Base-by-base conservation (phyloP, 2,329 filamentous ascomycete species). In the Fusarium tanahbumbuense region DNA sequence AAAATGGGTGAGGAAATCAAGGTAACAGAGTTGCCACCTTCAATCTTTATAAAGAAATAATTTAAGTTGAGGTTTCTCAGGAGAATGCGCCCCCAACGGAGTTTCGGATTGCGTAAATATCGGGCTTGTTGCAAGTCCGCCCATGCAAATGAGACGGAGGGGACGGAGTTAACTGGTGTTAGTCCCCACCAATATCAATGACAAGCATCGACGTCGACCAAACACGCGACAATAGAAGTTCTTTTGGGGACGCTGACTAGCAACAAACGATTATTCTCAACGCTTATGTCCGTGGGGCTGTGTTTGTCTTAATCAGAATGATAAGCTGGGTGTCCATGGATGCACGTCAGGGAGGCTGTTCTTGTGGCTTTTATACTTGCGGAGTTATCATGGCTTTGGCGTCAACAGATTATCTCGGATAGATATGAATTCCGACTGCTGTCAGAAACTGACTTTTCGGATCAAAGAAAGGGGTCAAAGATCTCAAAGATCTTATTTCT, bases 21-120 rank as follows among this genome's bases (percentile, higher is more conserved):
- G 45, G 47, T 30, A 58, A 23, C 27, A 49, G 34, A 15, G 23
- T 28, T 28, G 37, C 44, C 61, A 48, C 62, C 16, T 42, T n/a
- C 12, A 41, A 16, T 30, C 25, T 42, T 50, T 53, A 57, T 40
- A 37, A 50, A 40, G 48, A 42, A 56, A 49, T 41, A 53, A 63
- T 60, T 62, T 48, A 70, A 72, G 68, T 70, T 72, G 55, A 62
- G 68, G 18, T 49, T 50, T 66, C 68, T 71, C 68, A 71, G 64
- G 64, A 71, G 68, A 71, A 71, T 54, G 48, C n/a, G 44, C 50
- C 61, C 68, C 60, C 68, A 72, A 72, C 69, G 65, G 69, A 63
- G 48, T 72, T 67, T 69, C 68, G 68, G 68, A 34, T 50, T 64
- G 40, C 54, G 60, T 61, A 46, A 70, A 71, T 52, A 46, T 52